Conservation (phyloP, 805 yeast species). For the Candida takata region DNA sequence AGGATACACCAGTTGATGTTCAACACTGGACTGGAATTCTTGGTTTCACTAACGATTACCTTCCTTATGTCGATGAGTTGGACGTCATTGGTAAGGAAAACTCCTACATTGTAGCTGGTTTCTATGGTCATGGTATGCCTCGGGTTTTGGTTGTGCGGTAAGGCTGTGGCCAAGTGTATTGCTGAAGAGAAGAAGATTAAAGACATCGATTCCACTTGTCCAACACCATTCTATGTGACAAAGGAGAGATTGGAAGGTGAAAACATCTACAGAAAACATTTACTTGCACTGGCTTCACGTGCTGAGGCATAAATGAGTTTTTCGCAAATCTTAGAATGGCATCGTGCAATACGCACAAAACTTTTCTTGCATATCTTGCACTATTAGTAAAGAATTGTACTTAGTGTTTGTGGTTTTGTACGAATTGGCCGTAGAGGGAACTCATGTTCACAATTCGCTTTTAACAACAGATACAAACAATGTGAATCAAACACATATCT, state of each 20-base stretch:
- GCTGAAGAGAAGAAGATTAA: constrained; percentile 7
- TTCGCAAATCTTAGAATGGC: no score
- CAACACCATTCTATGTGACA: constrained; percentile 13
- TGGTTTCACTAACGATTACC: constrained; percentile 35
- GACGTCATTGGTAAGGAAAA: constrained; percentile 21
- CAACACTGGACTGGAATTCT: constrained; percentile 40
- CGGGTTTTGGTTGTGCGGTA: constrained; percentile 35
- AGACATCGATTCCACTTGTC: constrained; percentile 16
- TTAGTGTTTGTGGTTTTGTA: no score
- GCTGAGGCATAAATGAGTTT: no score
- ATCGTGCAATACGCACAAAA: no score
- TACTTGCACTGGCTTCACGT: no score
- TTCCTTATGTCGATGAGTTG: constrained; percentile 39
- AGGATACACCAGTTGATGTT: constrained; percentile 21
- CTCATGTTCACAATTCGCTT: no score
- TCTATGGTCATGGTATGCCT: constrained; percentile 48
- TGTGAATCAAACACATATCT: no score
- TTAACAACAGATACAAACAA: no score
- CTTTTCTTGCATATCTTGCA: no score
- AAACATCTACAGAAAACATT: no score
- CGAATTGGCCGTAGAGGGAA: no score
- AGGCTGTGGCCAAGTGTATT: constrained; percentile 30
- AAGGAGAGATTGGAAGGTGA: constrained; percentile 15
- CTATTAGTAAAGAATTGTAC: no score
- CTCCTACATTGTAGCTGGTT: constrained; percentile 38